Base-by-base conservation (phyloP, 305 asterid genomes). In the Lippia alba region DNA sequence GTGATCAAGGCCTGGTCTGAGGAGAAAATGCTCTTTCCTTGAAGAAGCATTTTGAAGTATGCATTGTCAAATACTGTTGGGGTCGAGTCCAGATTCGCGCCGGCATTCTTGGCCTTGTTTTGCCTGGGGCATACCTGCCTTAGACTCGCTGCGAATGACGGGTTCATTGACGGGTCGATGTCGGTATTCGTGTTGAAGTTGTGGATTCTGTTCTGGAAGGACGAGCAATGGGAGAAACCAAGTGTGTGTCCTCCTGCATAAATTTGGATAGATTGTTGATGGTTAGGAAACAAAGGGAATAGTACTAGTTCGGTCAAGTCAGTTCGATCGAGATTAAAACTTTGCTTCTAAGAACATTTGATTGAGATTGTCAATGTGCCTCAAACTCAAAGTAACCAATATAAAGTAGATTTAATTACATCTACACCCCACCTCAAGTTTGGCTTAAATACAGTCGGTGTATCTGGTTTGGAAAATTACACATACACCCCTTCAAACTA, bases 161-260 rank as follows among this genome's bases (percentile, higher is more conserved):
- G 71, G 34, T 74, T 34, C 80, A 83, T 1, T 5, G 83, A 55
- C 0, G 91, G 91, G 9, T 86, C 91, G 5, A 82, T 64, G 60
- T 71, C 76, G 33, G 33, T 73, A 55, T 15, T 62, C 12, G 16
- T 39, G 84, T 69, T 74, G 80, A 86, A 86, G 61, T 76, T 86
- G 87, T 83, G 83, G 80, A 86, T 78, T 59, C 89, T 70, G 77
- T 81, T 83, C 58, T 79, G 77, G 86, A 86, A 86, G 17, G 89
- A 83, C 9, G 84, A 77, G 51, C 91, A 86, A 50, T 84, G 91
- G 70, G 89, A 73, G 81, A 86, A 81, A 12, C 89, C 91, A 0
- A 84, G 77, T 16, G 91, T 86, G 77, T 86, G 91, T 41, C 84
- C 91, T 70, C 91, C 91, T 85, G 76, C 34, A 70, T 8, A 44